Percentiles rank a stretch among this genome's conserved stretches.
Evolutionary conservation across 2,329 filamentous ascomycete species (phyloP).

Genomic region (Scytalidium sp.): DNA sequence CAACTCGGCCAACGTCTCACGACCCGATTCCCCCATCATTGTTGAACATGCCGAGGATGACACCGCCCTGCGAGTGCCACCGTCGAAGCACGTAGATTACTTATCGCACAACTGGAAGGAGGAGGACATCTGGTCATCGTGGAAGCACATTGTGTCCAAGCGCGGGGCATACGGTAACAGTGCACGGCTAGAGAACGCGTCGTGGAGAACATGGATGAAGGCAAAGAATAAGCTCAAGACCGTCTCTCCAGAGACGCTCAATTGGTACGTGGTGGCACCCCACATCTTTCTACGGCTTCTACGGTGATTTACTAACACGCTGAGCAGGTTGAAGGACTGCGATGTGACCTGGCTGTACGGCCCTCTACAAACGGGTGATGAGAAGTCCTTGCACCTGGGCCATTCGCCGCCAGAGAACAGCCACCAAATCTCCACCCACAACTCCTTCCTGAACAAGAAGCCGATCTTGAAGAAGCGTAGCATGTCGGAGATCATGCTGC

Average conservation of each 20-base stretch:
- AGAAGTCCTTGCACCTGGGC: conserved; percentile 47
- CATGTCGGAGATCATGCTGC: conserved; percentile 93
- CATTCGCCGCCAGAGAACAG: conserved; percentile 39
- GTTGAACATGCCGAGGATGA: conserved; percentile 41
- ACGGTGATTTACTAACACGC: conserved; percentile 63
- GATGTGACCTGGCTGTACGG: conserved; percentile 62
- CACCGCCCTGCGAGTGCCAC: conserved; percentile 55
- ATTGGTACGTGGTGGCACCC: conserved; percentile 86
- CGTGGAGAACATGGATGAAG: conserved; percentile 97
- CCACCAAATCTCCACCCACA: conserved; percentile 56
- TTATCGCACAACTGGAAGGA: conserved; percentile 93
- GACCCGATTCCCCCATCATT: conserved; percentile 16
- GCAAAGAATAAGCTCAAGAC: conserved; percentile 83
- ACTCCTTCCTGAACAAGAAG: conserved; percentile 60
- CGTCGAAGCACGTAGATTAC: conserved; percentile 87
- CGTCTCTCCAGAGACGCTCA: conserved; percentile 84
- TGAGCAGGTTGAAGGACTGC: conserved; percentile 16
- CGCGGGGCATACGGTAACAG: conserved; percentile 77
- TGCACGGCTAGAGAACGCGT: conserved; percentile 86
- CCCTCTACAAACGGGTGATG: conserved; percentile 73
- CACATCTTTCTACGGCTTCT: conserved; percentile 92
- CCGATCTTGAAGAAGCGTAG: conserved; percentile 93
- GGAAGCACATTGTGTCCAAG: conserved; percentile 86
- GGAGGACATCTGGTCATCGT: conserved; percentile 97
- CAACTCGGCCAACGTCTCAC: conserved; percentile 48